phyloP scores from a whole-genome alignment of 2,329 filamentous ascomycete species.

The Arthrobotrys megalospora region DNA sequence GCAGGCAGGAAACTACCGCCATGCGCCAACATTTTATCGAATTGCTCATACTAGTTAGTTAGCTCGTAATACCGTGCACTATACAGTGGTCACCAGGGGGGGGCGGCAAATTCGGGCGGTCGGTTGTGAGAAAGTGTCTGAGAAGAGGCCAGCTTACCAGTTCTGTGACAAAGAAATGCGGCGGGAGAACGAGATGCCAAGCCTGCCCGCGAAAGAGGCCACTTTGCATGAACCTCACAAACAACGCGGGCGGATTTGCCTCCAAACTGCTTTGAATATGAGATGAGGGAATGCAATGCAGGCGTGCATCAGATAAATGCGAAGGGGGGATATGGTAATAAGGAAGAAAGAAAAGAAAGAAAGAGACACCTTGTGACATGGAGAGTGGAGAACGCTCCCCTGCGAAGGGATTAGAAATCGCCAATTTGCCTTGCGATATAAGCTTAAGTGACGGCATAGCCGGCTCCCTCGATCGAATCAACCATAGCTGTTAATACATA shows the following conservation, averaged over 20 bases:
- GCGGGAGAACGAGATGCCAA: conserved; percentile 32
- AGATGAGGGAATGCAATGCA: not conserved
- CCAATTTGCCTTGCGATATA: conserved; percentile 19
- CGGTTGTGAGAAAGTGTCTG: conserved; percentile 20
- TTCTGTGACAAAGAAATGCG: conserved; percentile 26
- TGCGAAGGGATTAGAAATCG: not conserved
- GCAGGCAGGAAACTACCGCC: not conserved
- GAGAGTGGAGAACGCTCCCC: not conserved
- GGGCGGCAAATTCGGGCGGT: conserved; percentile 23
- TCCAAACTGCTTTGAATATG: conserved; percentile 12
- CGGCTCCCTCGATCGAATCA: not conserved
- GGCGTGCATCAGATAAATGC: no score
- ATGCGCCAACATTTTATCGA: not conserved
- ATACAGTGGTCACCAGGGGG: not conserved
- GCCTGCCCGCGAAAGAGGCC: conserved; percentile 47
- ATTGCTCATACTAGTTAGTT: not conserved
- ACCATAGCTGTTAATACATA: not conserved
- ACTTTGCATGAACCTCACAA: conserved; percentile 36
- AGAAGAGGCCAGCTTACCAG: conserved; percentile 50
- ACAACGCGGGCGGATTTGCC: conserved; percentile 21
- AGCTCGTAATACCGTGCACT: no score
- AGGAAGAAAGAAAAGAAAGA: not conserved
- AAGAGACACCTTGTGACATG: not conserved
- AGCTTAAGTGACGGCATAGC: conserved; percentile 52
- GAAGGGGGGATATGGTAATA: not conserved